Base-by-base conservation (phyloP, 768 basidiomycete species). In the Lactarius quietus region DNA sequence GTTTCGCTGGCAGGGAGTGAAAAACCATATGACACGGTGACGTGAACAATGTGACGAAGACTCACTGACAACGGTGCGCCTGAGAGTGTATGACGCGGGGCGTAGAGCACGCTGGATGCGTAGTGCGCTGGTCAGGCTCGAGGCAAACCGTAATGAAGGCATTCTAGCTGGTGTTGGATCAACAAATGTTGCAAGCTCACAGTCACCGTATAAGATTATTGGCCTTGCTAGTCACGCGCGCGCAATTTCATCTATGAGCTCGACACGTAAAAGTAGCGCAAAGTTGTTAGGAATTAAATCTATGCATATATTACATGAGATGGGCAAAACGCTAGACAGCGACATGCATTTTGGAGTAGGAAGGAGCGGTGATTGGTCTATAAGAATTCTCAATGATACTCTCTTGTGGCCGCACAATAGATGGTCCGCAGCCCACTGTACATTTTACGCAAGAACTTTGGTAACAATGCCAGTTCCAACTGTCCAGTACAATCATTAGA, bases 381-480 rank as follows among this genome's bases (percentile, higher is more conserved):
- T 59, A 60, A 45, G 20, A 23, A 59, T 20, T 17, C 33, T 38
- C 26, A 39, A 39, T 33, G 35, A 5, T 29, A 48, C 48, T 29
- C 58, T 63, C 23, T 9, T 18, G 26, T 14, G 62, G 23, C 28
- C 10, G 35, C 28, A 48, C 45, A n/a, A 17, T 18, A 26, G 17
- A 36, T 23, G 53, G 26, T 39, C 62, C 45, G 31, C 8, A 26
- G 28, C 23, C 57, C 76, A 38, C 74, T 78, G 65, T 73, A 75
- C 64, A 38, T 74, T 78, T 66, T 73, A 75, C 64, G 84, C 81
- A 63, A 93, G 73, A 68, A 95, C 84, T 78, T 94, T 92, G 68
- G 92, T 93, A 67, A 97, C 87, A 71, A 98, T 86, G 71, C 96
- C 96, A 67, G 96, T 98, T 63, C 93, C 95, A 73, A 98, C 92